Conservation (phyloP, 1,139 yeast species). For the Casaregolazyma suthepensis region DNA sequence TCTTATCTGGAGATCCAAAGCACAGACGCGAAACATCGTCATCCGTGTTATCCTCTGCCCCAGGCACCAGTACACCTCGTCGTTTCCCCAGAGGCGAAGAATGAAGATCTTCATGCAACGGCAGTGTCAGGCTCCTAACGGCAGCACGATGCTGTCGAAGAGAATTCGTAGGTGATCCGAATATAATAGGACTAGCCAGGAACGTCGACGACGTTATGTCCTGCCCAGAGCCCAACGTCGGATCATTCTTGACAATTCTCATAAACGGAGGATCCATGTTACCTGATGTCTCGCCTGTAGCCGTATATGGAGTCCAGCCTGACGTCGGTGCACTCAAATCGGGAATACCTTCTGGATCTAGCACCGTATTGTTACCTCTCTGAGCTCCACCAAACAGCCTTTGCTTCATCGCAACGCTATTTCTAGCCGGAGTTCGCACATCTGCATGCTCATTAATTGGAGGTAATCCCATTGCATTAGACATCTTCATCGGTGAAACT, state of each 20-base stretch:
- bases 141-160: slow-evolving; percentile 25
- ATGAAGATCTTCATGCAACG: slow-evolving; percentile 23
- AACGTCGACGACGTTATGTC: slow-evolving; percentile 3
- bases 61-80: slow-evolving; percentile 4
- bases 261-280: slow-evolving; percentile 5
- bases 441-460: background rate
- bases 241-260: slow-evolving; percentile 3
- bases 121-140: slow-evolving; percentile 37
- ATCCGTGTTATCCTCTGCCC: slow-evolving; percentile 42
- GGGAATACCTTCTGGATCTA: slow-evolving; percentile 16
- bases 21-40: slow-evolving; percentile 43
- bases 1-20: slow-evolving; percentile 37
- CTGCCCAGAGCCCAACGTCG: background rate
- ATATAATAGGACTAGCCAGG: slow-evolving; percentile 9
- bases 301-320: slow-evolving; percentile 10
- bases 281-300: slow-evolving; percentile 2
- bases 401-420: slow-evolving; percentile 4
- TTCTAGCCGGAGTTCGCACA: background rate
- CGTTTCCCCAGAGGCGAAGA: slow-evolving; percentile 16
- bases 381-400: background rate
- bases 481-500: background rate
- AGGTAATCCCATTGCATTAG: background rate
- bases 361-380: slow-evolving; percentile 1
- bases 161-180: slow-evolving; percentile 25
- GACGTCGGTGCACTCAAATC: slow-evolving; percentile 13